phyloP scores from a whole-genome alignment of 441 rosid species.

The Gossypium trilobum region DNA sequence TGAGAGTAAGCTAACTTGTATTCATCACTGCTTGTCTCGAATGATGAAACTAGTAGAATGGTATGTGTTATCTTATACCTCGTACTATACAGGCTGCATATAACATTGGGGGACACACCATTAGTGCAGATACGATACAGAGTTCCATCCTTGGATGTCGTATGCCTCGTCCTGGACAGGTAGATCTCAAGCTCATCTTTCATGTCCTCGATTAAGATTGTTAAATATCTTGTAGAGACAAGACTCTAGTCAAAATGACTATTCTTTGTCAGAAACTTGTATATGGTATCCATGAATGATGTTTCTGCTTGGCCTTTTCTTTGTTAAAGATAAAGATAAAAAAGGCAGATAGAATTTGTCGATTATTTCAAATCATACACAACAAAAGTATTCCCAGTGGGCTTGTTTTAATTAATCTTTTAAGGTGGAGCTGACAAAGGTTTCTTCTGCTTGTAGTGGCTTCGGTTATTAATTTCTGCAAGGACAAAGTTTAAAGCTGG shows the following conservation, averaged over 20 bases:
- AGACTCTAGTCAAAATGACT: not conserved
- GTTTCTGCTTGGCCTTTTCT: not conserved
- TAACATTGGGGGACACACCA: constrained; percentile 76
- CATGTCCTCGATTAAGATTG: not conserved
- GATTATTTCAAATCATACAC: not conserved
- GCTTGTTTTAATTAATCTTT: constrained; percentile 4
- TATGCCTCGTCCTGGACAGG: constrained; percentile 94
- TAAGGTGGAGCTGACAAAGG: constrained; percentile 17
- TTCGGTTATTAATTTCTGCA: constrained; percentile 55
- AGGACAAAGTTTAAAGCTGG: constrained; percentile 61
- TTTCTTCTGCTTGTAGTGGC: constrained; percentile 53
- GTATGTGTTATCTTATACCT: constrained; percentile 14
- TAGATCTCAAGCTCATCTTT: constrained; percentile 14
- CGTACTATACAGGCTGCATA: constrained; percentile 76
- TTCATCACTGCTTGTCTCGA: not conserved
- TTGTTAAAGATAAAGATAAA: not conserved
- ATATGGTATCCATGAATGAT: not conserved
- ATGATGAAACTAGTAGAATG: not conserved
- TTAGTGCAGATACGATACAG: constrained; percentile 73
- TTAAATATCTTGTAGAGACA: not conserved
- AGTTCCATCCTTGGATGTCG: constrained; percentile 69
- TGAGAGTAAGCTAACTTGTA: constrained; percentile 44
- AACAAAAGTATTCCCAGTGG: not conserved
- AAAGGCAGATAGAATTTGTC: not conserved
- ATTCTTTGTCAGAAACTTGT: not conserved